Evolutionary conservation across 2,329 filamentous ascomycete genomes (phyloP).

Genomic region (Claviceps sp.): DNA sequence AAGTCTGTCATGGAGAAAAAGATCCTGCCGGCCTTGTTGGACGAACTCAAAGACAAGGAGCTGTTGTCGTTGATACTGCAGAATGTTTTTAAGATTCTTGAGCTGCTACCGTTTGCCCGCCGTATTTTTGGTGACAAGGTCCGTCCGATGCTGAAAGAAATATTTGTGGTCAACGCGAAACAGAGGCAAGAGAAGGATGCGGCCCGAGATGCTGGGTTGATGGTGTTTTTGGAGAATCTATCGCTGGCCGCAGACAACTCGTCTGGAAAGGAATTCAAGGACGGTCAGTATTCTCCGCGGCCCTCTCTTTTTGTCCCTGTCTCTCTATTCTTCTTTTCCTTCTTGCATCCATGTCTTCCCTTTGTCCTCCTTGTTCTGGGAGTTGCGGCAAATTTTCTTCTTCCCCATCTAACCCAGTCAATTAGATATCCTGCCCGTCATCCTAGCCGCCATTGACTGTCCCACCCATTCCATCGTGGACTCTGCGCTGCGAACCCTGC

Average conservation of each 20-base stretch:
- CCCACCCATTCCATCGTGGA: slow-evolving; percentile 83
- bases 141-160: slow-evolving; percentile 70
- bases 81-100: slow-evolving; percentile 83
- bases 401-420: not conserved
- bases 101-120: slow-evolving; percentile 61
- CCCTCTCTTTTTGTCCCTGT: not conserved
- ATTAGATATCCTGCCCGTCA: slow-evolving; percentile 73
- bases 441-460: slow-evolving; percentile 73
- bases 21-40: slow-evolving; percentile 72
- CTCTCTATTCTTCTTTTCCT: not conserved
- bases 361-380: not conserved
- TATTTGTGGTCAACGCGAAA: slow-evolving; percentile 55
- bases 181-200: slow-evolving; percentile 60
- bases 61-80: slow-evolving; percentile 74
- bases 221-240: slow-evolving; percentile 82
- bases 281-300: slow-evolving; percentile 41
- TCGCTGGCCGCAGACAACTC: slow-evolving; percentile 64
- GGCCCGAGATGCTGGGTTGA: slow-evolving; percentile 74
- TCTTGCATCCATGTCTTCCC: not conserved
- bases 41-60: slow-evolving; percentile 88
- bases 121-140: slow-evolving; percentile 75
- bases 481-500: slow-evolving; percentile 64
- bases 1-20: slow-evolving; percentile 92
- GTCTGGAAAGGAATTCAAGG: slow-evolving; percentile 86
- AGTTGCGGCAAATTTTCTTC: too few species aligned